Conservation (phyloP, 2,329 filamentous ascomycete genomes). For the Alternaria conjuncta region DNA sequence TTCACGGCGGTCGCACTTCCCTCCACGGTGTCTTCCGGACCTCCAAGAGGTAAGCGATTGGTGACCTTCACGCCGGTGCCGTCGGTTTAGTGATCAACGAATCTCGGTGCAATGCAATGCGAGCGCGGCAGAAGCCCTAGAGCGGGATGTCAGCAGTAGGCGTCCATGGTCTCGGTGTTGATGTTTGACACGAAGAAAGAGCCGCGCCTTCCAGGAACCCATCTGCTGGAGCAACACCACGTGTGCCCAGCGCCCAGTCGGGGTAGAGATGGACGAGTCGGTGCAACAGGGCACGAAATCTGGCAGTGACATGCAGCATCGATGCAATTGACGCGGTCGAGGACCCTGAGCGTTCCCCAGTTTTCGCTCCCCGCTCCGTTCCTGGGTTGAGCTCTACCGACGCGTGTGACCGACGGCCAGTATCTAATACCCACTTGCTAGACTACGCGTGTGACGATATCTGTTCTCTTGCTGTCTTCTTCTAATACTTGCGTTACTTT, state of each 20-base stretch:
- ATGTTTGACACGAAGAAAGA: slow-evolving; percentile 5
- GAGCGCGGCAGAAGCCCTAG: slow-evolving; percentile 17
- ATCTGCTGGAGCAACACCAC: slow-evolving; percentile 20
- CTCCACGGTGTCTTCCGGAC: slow-evolving; percentile 6
- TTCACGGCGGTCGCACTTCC: slow-evolving; percentile 13
- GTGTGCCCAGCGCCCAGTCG: slow-evolving; percentile 23
- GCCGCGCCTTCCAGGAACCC: slow-evolving; percentile 21
- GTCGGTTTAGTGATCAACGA: slow-evolving; percentile 23
- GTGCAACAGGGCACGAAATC: slow-evolving; percentile 30
- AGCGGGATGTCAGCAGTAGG: slow-evolving; percentile 7
- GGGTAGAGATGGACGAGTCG: slow-evolving; percentile 28
- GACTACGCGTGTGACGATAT: slow-evolving; percentile 4
- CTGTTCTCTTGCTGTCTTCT: background rate
- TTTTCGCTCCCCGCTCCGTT: slow-evolving; percentile 12
- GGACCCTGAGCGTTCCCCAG: slow-evolving; percentile 14
- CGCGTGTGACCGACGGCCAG: slow-evolving; percentile 4
- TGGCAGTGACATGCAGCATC: slow-evolving; percentile 11
- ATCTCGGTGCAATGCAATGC: slow-evolving; percentile 27
- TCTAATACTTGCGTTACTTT: background rate
- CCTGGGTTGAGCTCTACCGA: slow-evolving; percentile 7
- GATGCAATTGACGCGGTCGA: slow-evolving; percentile 5
- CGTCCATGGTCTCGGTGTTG: slow-evolving; percentile 11
- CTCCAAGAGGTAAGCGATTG: slow-evolving; percentile 6
- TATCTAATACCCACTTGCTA: slow-evolving; percentile 7
- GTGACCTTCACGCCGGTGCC: slow-evolving; percentile 15